These are phyloP conservation scores for Macaranga tanarius DNA, from an alignment of 441 rosid species.

Conservation along the genomic window DNA sequence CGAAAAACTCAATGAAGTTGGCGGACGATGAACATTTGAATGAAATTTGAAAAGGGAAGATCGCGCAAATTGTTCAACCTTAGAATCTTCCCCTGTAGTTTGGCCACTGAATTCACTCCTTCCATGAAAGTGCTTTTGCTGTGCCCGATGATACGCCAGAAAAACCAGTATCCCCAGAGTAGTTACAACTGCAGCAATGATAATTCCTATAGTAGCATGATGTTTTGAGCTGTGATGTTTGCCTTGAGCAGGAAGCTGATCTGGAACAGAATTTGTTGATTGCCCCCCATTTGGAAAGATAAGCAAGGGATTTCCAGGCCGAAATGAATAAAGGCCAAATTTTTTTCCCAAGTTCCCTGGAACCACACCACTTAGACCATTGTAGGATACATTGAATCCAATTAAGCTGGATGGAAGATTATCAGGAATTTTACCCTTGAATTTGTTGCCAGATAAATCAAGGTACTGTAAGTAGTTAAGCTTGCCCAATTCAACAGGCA, in stretches of 20 bases:
- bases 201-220: slow-evolving; percentile 60
- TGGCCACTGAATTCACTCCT: slow-evolving; percentile 51
- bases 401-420: slow-evolving; percentile 55
- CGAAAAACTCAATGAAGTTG: slow-evolving; percentile 76
- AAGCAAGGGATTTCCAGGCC: slow-evolving; percentile 63
- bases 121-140: slow-evolving; percentile 61
- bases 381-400: slow-evolving; percentile 72
- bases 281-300: slow-evolving; percentile 32
- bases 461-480: slow-evolving; percentile 65
- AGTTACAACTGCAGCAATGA: slow-evolving; percentile 71
- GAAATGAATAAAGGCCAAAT: slow-evolving; percentile 59
- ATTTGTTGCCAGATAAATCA: slow-evolving; percentile 77
- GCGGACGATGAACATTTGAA: slow-evolving; percentile 50
- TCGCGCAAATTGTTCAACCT: slow-evolving; percentile 55
- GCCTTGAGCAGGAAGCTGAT: slow-evolving; percentile 13
- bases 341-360: slow-evolving; percentile 52
- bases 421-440: slow-evolving; percentile 65
- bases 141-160: slow-evolving; percentile 70
- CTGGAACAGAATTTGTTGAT: slow-evolving; percentile 26
- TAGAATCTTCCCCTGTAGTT: slow-evolving; percentile 48
- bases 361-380: slow-evolving; percentile 67
- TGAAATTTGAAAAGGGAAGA: slow-evolving; percentile 70
- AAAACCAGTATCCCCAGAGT: slow-evolving; percentile 65
- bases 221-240: slow-evolving; percentile 44
- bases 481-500: slow-evolving; percentile 74